Base-by-base conservation (phyloP, 2,329 filamentous ascomycete genomes). In the Kalmusia sp. region DNA sequence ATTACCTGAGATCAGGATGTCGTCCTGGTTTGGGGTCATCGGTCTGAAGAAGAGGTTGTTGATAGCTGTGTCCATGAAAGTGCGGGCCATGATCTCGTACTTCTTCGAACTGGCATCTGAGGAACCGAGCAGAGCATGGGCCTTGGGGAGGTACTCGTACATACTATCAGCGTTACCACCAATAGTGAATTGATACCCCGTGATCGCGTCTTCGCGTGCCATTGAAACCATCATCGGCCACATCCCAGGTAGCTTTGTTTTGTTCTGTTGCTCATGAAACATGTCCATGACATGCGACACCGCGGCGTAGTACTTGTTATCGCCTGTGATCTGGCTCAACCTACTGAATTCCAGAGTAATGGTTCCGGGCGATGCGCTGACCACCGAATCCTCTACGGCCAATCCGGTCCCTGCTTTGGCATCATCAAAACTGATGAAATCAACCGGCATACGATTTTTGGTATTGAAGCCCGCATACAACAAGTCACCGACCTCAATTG, bases 261-360 rank as follows among this genome's bases (percentile, higher is more conserved):
- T 72, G 62, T 87, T 84, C 76, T 96, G 91, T 76, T 88, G 86
- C 46, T 88, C 84, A 57, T 92, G 84, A 22, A 97, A 81, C 6
- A 87, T 88, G 68, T 96, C 81, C 15, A 91, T 96, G 64, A 97
- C 90, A 54, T 92, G 87, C 43, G 91, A 90, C 55, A 96, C 82
- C 14, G 92, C 92, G 76, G 96, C 93, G 69, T 96, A 97, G 76
- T 96, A 97, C 70, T 88, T 92, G 62, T 88, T 76, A 54, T 93
- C 81, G 52, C 86, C 85, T 0, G 93, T 96, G 58, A 97, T 79
- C 73, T 97, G 93, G 7, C 92, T 90, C 38, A 97, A 81, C 14
- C 92, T 85, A 1, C 92, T 96, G 72, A 97, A 96, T 71, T 97
- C 93, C 80, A 97, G 82, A 7, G 88, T 88, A 57, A 97, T 78